phyloP scores from a whole-genome alignment of 257 asterid species.

The Plantago ovata region DNA sequence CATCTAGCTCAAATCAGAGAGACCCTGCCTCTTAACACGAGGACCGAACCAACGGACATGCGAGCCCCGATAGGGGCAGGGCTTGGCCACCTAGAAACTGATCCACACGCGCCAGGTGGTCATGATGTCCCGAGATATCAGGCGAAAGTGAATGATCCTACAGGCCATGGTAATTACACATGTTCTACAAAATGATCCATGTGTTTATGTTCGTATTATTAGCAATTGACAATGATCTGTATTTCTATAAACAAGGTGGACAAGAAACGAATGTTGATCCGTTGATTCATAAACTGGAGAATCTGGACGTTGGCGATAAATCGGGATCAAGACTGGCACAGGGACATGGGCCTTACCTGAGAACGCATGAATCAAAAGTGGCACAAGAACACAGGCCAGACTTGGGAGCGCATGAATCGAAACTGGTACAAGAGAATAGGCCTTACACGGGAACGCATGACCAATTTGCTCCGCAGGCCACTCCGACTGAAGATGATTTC shows the following conservation, averaged over 20 bases:
- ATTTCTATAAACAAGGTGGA: slow-evolving; percentile 31
- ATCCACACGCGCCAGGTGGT: slow-evolving; percentile 32
- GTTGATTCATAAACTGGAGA: slow-evolving; percentile 33
- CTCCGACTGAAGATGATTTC: slow-evolving; percentile 5
- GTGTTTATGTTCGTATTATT: too few relatives aligned
- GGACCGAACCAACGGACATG: slow-evolving; percentile 10
- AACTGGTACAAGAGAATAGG: slow-evolving; percentile 6
- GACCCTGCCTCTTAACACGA: neutral
- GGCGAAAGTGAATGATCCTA: slow-evolving; percentile 55
- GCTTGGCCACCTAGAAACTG: slow-evolving; percentile 28
- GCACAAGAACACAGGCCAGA: slow-evolving; percentile 15
- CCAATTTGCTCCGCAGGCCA: slow-evolving; percentile 44
- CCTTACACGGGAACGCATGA: slow-evolving; percentile 46
- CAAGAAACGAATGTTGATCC: slow-evolving; percentile 42
- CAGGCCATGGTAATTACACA: slow-evolving; percentile 49
- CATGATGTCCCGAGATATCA: slow-evolving; percentile 34
- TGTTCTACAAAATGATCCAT: too few relatives aligned
- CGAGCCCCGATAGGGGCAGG: slow-evolving; percentile 21
- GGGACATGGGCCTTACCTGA: slow-evolving; percentile 20
- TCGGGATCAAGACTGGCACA: slow-evolving; percentile 1
- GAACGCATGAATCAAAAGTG: slow-evolving; percentile 27
- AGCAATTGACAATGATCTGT: too few relatives aligned
- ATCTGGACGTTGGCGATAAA: slow-evolving; percentile 28
- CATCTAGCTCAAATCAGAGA: slow-evolving; percentile 6
- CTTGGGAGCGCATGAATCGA: slow-evolving; percentile 17